Evolutionary conservation across 2,329 filamentous ascomycete genomes (phyloP).

Genomic region (Pseudogymnoascus sp.): DNA sequence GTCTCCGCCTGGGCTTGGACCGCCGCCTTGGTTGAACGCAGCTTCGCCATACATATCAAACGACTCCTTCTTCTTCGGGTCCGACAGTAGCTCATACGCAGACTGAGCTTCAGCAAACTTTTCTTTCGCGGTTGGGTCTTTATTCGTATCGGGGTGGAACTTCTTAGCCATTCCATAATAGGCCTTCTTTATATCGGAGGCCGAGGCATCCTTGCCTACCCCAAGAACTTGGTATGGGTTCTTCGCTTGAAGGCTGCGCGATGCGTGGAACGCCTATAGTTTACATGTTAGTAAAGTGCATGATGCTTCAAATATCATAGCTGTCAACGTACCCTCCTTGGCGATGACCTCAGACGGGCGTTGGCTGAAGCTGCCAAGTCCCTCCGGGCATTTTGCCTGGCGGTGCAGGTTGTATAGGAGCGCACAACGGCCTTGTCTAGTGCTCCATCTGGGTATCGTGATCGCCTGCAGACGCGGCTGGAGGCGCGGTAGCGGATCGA

Average conservation of each 20-base stretch:
- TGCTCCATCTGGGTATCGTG: not conserved
- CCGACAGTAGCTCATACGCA: slow-evolving; percentile 88
- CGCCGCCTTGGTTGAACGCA: slow-evolving; percentile 70
- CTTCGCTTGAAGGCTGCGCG: slow-evolving; percentile 37
- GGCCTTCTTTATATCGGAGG: slow-evolving; percentile 91
- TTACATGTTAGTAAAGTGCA: not conserved
- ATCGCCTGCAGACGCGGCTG: not conserved
- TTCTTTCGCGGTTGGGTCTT: slow-evolving; percentile 87
- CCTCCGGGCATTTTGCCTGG: slow-evolving; percentile 6
- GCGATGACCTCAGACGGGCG: slow-evolving; percentile 17
- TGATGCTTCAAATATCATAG: not conserved
- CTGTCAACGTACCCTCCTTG: slow-evolving; percentile 24
- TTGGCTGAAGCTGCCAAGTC: slow-evolving; percentile 20
- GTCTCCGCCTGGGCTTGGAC: slow-evolving; percentile 53
- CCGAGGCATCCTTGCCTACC: slow-evolving; percentile 71
- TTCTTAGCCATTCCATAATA: slow-evolving; percentile 98
- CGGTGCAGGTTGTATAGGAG: not conserved
- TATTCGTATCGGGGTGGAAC: slow-evolving; percentile 96
- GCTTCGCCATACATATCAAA: slow-evolving; percentile 87
- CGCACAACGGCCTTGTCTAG: not conserved
- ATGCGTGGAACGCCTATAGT: slow-evolving; percentile 28
- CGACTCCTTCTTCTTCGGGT: slow-evolving; percentile 85
- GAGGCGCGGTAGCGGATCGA: slow-evolving; percentile 14
- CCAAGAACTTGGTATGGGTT: slow-evolving; percentile 87
- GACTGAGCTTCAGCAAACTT: slow-evolving; percentile 89